Conservation (phyloP, 1,284 basidiomycete genomes). For the Flammula alnicola region DNA sequence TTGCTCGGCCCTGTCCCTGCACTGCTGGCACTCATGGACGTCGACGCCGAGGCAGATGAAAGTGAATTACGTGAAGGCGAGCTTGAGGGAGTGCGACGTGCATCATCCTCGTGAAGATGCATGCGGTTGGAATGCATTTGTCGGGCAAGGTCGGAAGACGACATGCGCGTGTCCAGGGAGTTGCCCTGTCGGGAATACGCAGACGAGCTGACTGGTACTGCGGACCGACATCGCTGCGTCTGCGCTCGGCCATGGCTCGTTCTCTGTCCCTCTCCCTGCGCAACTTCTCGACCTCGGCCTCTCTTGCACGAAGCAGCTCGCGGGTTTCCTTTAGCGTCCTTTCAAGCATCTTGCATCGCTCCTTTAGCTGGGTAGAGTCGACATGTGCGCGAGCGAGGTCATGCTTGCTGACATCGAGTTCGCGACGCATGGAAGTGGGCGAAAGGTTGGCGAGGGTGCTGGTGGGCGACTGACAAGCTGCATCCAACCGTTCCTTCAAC, state of each 20-base stretch:
- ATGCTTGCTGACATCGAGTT: conserved; percentile 57
- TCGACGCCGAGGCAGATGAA: conserved; percentile 17
- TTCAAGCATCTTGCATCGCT: conserved; percentile 64
- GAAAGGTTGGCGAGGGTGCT: conserved; percentile 37
- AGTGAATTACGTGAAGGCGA: conserved; percentile 22
- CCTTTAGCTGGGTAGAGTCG: conserved; percentile 59
- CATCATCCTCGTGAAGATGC: conserved; percentile 18
- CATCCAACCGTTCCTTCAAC: conserved; percentile 53
- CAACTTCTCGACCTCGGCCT: conserved; percentile 60
- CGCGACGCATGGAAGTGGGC: conserved; percentile 54
- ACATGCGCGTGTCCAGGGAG: conserved; percentile 37
- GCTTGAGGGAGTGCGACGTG: conserved; percentile 21
- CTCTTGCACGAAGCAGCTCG: conserved; percentile 50
- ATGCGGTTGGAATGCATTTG: conserved; percentile 23
- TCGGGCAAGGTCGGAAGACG: conserved; percentile 26
- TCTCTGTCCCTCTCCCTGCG: conserved; percentile 47
- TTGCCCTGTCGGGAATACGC: conserved; percentile 28
- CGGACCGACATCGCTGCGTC: conserved; percentile 35
- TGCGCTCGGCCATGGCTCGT: conserved; percentile 32
- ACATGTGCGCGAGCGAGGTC: conserved; percentile 58
- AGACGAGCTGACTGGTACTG: conserved; percentile 22
- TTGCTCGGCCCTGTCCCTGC: conserved; percentile 11
- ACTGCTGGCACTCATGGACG: conserved; percentile 23
- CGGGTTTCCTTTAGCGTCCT: conserved; percentile 56
- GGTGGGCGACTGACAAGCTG: conserved; percentile 42